Evolutionary conservation across 345 rosid genomes (phyloP).

Genomic region (Zanthoxylum bungeanum): DNA sequence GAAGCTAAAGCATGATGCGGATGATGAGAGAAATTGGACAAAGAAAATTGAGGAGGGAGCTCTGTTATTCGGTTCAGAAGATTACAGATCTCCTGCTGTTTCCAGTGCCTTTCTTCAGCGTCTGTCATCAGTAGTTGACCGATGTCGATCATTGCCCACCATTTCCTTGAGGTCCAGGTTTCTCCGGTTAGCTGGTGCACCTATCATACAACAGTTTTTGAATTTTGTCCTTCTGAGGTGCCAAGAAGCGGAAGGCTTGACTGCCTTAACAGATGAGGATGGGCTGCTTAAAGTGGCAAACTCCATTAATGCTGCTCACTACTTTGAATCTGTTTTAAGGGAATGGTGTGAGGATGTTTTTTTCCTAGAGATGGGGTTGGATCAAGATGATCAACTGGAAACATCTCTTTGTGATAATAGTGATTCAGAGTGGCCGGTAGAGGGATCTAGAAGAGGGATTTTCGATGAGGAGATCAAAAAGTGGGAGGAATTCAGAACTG

Average conservation of each 20-base stretch:
- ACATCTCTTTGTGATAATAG: constrained; percentile 18
- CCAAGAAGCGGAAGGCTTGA: constrained; percentile 95
- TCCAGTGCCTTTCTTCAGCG: constrained; percentile 48
- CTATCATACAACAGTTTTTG: constrained; percentile 54
- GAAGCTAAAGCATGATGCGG: constrained; percentile 53
- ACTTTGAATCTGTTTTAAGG: constrained; percentile 61
- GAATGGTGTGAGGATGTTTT: constrained; percentile 91
- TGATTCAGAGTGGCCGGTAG: constrained; percentile 15
- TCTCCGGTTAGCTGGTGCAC: constrained; percentile 63
- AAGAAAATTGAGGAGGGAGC: constrained; percentile 58
- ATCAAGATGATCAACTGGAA: constrained; percentile 38
- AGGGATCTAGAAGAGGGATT: constrained; percentile 37
- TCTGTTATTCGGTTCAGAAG: constrained; percentile 51
- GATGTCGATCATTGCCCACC: constrained; percentile 65
- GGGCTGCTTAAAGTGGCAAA: constrained; percentile 75
- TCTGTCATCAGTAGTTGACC: constrained; percentile 60
- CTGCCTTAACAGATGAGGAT: constrained; percentile 76
- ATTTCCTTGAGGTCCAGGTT: constrained; percentile 63
- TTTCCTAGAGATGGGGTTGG: constrained; percentile 70
- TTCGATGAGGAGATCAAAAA: constrained; percentile 55
- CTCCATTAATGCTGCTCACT: constrained; percentile 64
- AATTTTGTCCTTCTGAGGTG: constrained; percentile 69
- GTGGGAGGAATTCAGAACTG: constrained; percentile 57
- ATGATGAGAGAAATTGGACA: constrained; percentile 69
- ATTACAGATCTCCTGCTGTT: constrained; percentile 65